Conservation (phyloP, 2,329 filamentous ascomycete species). For the Periconia macrospinosa region DNA sequence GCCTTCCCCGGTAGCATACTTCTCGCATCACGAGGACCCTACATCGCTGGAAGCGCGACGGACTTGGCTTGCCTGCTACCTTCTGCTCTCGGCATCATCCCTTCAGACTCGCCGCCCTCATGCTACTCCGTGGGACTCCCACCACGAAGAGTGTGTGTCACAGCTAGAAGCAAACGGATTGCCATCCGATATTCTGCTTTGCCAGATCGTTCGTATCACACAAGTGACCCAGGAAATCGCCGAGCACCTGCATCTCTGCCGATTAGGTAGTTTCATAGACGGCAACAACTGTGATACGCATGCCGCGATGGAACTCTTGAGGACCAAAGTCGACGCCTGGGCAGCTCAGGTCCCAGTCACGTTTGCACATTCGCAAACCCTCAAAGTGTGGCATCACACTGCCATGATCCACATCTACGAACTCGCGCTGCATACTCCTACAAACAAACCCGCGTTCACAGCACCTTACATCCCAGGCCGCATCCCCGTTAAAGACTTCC, state of each 20-base stretch:
- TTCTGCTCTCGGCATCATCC: conserved; percentile 22
- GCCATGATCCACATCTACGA: conserved; percentile 28
- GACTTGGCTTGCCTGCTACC: conserved; percentile 33
- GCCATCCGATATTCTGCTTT: conserved; percentile 21
- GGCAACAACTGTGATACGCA: conserved; percentile 23
- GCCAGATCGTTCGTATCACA: conserved; percentile 26
- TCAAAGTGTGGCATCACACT: conserved; percentile 28
- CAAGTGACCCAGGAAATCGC: conserved; percentile 24
- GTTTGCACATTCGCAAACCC: conserved; percentile 19
- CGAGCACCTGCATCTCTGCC: conserved; percentile 21
- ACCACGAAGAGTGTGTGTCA: conserved; percentile 24
- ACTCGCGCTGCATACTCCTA: conserved; percentile 26
- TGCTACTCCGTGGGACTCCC: conserved; percentile 23
- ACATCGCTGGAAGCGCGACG: conserved; percentile 27
- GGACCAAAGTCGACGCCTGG: conserved; percentile 24
- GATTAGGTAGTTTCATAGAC: conserved; percentile 19
- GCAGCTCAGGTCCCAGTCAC: conserved; percentile 22
- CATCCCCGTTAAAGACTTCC: conserved; percentile 28
- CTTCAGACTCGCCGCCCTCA: conserved; percentile 22
- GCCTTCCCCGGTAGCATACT: conserved; percentile 26
- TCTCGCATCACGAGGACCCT: conserved; percentile 20
- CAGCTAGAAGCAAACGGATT: conserved; percentile 21
- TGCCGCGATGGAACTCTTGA: conserved; percentile 16
- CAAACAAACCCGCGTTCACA: conserved; percentile 28
- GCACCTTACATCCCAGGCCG: conserved; percentile 29